These are phyloP conservation scores for Globisporangium perplexum DNA, from an alignment of 352 stramenopile species.

Conservation along the genomic window DNA sequence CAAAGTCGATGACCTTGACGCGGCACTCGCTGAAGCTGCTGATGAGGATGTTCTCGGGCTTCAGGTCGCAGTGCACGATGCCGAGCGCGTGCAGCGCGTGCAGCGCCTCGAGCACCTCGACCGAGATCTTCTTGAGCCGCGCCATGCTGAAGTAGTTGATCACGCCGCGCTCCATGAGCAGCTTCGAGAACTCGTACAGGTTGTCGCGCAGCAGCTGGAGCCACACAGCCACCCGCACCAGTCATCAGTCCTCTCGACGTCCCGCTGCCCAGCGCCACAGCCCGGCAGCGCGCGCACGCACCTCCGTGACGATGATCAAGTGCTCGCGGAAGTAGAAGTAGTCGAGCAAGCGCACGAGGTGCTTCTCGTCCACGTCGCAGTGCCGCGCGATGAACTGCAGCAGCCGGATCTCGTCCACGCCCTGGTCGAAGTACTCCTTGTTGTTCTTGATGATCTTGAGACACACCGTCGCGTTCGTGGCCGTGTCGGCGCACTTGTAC, in stretches of 20 bases:
- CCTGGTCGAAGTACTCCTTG: slow-evolving; percentile 99
- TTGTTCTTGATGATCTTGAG: slow-evolving; percentile 99
- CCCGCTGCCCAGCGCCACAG: background rate
- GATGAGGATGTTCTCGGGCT: slow-evolving; percentile 97
- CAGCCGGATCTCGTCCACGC: slow-evolving; percentile 75
- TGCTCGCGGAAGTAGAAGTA: slow-evolving; percentile 95
- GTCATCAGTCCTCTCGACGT: background rate
- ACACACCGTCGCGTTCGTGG: slow-evolving; percentile 84
- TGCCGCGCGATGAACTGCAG: slow-evolving; percentile 64
- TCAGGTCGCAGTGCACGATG: slow-evolving; percentile 98
- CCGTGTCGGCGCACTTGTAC: slow-evolving; percentile 69
- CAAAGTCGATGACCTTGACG: slow-evolving; percentile 98
- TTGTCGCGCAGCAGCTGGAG: slow-evolving; percentile 93
- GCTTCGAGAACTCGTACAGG: slow-evolving; percentile 97
- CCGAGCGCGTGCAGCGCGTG: slow-evolving; percentile 84
- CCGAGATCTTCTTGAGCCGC: slow-evolving; percentile 91
- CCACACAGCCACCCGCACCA: background rate
- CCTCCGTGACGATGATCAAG: slow-evolving; percentile 96
- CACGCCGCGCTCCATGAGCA: slow-evolving; percentile 61
- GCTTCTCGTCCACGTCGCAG: slow-evolving; percentile 87
- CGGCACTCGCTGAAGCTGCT: slow-evolving; percentile 87
- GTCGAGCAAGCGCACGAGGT: slow-evolving; percentile 93
- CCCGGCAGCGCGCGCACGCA: slow-evolving; percentile 24
- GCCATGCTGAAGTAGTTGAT: slow-evolving; percentile 94
- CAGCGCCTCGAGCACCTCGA: slow-evolving; percentile 93